These are phyloP conservation scores for Starmerella vitae DNA, from an alignment of 805 yeast genomes.

Conservation along the genomic window DNA sequence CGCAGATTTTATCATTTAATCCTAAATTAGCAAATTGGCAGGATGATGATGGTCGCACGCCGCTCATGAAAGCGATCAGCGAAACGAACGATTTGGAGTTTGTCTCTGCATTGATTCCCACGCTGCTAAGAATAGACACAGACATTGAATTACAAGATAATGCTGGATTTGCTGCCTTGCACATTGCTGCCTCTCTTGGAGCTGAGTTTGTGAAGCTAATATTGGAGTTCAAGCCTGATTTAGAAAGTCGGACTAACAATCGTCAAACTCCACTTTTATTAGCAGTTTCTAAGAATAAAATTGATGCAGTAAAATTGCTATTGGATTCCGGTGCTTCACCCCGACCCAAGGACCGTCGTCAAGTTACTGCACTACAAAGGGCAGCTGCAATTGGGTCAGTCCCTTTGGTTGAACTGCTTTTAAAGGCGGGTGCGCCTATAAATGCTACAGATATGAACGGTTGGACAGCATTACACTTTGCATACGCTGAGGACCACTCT, in stretches of 20 bases:
- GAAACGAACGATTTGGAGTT: conserved; percentile 38
- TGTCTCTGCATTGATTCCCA: conserved; percentile 35
- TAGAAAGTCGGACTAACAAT: conserved; percentile 41
- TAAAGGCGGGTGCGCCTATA: conserved; percentile 45
- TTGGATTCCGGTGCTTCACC: conserved; percentile 47
- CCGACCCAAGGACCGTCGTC: conserved; percentile 51
- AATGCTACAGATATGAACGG: conserved; percentile 55
- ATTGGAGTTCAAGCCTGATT: conserved; percentile 36
- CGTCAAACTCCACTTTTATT: conserved; percentile 68
- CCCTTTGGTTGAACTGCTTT: conserved; percentile 42
- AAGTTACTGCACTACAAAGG: conserved; percentile 59
- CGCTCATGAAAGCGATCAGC: conserved; percentile 83
- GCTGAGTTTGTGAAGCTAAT: conserved; percentile 39
- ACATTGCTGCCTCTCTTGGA: conserved; percentile 70
- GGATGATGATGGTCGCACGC: conserved; percentile 67
- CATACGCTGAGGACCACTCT: conserved; percentile 78
- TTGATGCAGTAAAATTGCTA: conserved; percentile 40
- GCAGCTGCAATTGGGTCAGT: conserved; percentile 69
- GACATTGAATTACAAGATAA: conserved; percentile 65
- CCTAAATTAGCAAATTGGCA: conserved; percentile 6
- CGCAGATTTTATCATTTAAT: too few species aligned
- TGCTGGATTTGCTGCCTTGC: conserved; percentile 81
- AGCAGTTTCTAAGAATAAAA: conserved; percentile 58
- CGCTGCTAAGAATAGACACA: conserved; percentile 18
- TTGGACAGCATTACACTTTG: conserved; percentile 83